These are phyloP conservation scores for Boletus rubroflammeus DNA, from an alignment of 768 basidiomycete genomes.

Conservation along the genomic window DNA sequence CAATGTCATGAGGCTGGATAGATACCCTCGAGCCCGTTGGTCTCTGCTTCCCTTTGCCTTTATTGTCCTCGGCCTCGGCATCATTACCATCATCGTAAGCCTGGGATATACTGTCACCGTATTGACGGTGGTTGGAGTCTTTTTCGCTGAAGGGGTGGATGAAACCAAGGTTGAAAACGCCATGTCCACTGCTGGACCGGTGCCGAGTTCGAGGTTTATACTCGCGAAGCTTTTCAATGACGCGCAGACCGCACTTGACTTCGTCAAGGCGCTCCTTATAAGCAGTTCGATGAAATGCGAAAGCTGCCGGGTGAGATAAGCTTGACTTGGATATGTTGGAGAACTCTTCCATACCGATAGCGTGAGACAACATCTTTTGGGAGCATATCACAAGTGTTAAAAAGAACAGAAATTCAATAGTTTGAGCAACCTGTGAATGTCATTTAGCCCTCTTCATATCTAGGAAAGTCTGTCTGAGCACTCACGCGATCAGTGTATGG, in stretches of 20 bases:
- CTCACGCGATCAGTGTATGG: slow-evolving; percentile 56
- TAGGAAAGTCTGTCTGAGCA: neutral
- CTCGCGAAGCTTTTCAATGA: slow-evolving; percentile 63
- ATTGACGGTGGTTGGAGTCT: slow-evolving; percentile 35
- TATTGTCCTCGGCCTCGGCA: slow-evolving; percentile 29
- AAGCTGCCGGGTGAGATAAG: slow-evolving; percentile 39
- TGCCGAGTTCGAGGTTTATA: slow-evolving; percentile 50
- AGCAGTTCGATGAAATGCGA: slow-evolving; percentile 74
- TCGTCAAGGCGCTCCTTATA: slow-evolving; percentile 66
- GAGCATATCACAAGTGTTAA: slow-evolving; percentile 57
- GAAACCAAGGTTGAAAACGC: slow-evolving; percentile 36
- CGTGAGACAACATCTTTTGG: slow-evolving; percentile 68
- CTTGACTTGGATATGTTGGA: neutral
- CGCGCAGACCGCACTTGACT: slow-evolving; percentile 50
- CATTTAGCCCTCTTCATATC: neutral
- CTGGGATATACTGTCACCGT: slow-evolving; percentile 16
- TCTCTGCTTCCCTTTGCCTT: slow-evolving; percentile 31
- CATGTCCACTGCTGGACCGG: slow-evolving; percentile 39
- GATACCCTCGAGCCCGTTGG: slow-evolving; percentile 2
- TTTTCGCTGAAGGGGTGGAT: slow-evolving; percentile 43
- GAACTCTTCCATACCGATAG: slow-evolving; percentile 40
- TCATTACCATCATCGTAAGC: slow-evolving; percentile 31
- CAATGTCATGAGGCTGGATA: slow-evolving; percentile 1
- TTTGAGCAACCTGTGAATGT: slow-evolving; percentile 49
- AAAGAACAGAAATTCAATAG: slow-evolving; percentile 74